phyloP scores from a whole-genome alignment of 1,284 basidiomycete genomes.

The Apiotrichum akiyoshidainum region DNA sequence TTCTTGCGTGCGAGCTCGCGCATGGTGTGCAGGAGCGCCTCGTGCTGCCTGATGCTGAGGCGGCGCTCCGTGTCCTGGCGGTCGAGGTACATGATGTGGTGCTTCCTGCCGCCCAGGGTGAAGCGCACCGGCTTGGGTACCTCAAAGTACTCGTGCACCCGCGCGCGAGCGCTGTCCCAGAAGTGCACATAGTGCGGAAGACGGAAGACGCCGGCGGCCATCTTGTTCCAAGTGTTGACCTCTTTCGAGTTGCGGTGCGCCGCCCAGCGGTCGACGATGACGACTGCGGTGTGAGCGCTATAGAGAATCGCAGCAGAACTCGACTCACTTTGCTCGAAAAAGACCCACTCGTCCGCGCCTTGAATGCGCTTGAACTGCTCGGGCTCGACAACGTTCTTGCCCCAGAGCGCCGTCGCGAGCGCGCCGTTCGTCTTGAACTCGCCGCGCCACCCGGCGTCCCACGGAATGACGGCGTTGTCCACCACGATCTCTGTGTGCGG shows the following conservation, averaged over 20 bases:
- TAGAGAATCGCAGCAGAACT: too few species aligned
- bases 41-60: neutral
- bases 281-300: constrained; percentile 17
- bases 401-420: constrained; percentile 23
- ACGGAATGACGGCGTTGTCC: constrained; percentile 23
- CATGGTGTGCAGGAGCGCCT: neutral
- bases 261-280: constrained; percentile 34
- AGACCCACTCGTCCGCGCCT: constrained; percentile 15
- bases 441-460: constrained; percentile 25
- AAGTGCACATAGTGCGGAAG: constrained; percentile 24
- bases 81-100: constrained; percentile 37
- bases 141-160: constrained; percentile 9
- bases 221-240: constrained; percentile 31
- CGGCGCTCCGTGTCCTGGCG: constrained; percentile 25
- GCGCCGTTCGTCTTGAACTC: constrained; percentile 14
- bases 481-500: constrained; percentile 7
- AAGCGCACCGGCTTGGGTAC: neutral
- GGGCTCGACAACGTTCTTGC: constrained; percentile 21
- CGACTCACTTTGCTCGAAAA: constrained; percentile 24
- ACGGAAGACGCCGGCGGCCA: constrained; percentile 27
- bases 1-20: constrained; percentile 9
- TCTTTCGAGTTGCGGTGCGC: constrained; percentile 30
- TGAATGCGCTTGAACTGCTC: constrained; percentile 15
- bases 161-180: constrained; percentile 21
- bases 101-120: neutral